Conservation (phyloP, 192 early-diverging fungal species). For the Backusella tuberculispora region DNA sequence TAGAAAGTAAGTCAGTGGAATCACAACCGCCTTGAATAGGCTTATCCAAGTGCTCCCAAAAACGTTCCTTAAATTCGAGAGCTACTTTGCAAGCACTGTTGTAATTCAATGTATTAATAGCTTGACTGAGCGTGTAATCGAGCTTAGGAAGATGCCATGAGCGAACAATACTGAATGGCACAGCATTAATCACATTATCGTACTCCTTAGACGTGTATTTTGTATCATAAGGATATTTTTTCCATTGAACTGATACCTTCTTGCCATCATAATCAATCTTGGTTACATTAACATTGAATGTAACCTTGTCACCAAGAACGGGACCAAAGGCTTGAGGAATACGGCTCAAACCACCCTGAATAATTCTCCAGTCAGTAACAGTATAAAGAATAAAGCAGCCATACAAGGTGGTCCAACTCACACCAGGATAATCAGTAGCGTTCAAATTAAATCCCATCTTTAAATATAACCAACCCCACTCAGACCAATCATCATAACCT, state of each 20-base stretch:
- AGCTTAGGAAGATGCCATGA: constrained; percentile 38
- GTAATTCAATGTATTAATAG: constrained; percentile 30
- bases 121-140: constrained; percentile 15
- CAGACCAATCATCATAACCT: constrained; percentile 25
- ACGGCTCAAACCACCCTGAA: constrained; percentile 39
- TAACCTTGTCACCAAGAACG: constrained; percentile 22
- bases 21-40: constrained; percentile 36
- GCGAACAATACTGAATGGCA: constrained; percentile 33
- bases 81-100: constrained; percentile 25
- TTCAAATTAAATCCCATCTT: constrained; percentile 29
- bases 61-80: constrained; percentile 34
- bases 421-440: constrained; percentile 5
- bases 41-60: constrained; percentile 36
- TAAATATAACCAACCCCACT: constrained; percentile 22
- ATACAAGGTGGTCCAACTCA: constrained; percentile 18
- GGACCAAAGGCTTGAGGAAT: constrained; percentile 35
- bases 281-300: constrained; percentile 25
- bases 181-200: constrained; percentile 39
- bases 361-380: constrained; percentile 15
- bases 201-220: constrained; percentile 1
- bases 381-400: constrained; percentile 22
- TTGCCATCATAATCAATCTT: constrained; percentile 27
- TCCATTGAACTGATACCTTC: constrained; percentile 32
- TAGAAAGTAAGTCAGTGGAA: constrained; percentile 30
- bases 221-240: constrained; percentile 8